Evolutionary conservation across 2,329 filamentous ascomycete species (phyloP).

Genomic region (Xylariomycetidae sp.): DNA sequence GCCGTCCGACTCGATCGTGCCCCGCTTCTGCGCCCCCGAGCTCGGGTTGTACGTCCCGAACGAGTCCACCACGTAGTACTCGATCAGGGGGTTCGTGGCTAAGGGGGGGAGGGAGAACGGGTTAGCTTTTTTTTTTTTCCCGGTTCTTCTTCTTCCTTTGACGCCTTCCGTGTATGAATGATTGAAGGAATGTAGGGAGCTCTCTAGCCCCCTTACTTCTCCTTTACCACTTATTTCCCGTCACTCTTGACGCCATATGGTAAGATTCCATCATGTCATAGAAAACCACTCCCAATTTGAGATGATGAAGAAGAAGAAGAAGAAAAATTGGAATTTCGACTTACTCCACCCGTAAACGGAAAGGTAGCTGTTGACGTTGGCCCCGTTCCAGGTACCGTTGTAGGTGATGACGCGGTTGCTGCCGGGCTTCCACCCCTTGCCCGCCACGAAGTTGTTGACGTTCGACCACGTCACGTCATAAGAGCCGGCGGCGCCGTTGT

Average conservation of each 20-base stretch:
- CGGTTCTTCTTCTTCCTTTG: no score
- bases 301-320: no score
- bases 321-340: no score
- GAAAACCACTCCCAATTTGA: no score
- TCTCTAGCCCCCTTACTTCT: no score
- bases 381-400: slow-evolving; percentile 29
- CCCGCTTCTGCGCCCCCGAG: slow-evolving; percentile 23
- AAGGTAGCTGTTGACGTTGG: slow-evolving; percentile 37
- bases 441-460: slow-evolving; percentile 44
- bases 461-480: slow-evolving; percentile 49
- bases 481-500: slow-evolving; percentile 46
- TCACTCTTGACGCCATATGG: no score
- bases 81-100: slow-evolving; percentile 31
- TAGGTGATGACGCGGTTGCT: slow-evolving; percentile 22
- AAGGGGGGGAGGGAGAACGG: no score
- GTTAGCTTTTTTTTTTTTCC: no score
- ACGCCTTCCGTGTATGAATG: no score
- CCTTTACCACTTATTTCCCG: no score
- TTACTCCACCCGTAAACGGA: slow-evolving; percentile 38
- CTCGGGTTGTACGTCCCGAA: slow-evolving; percentile 30
- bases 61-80: slow-evolving; percentile 35
- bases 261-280: no score
- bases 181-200: no score
- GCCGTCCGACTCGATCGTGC: slow-evolving; percentile 27
- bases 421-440: slow-evolving; percentile 46